A percentile compares a stretch with the other conserved stretches of the same genome.
phyloP scores from a whole-genome alignment of 768 basidiomycete genomes.

The Leccinum variicolor region DNA sequence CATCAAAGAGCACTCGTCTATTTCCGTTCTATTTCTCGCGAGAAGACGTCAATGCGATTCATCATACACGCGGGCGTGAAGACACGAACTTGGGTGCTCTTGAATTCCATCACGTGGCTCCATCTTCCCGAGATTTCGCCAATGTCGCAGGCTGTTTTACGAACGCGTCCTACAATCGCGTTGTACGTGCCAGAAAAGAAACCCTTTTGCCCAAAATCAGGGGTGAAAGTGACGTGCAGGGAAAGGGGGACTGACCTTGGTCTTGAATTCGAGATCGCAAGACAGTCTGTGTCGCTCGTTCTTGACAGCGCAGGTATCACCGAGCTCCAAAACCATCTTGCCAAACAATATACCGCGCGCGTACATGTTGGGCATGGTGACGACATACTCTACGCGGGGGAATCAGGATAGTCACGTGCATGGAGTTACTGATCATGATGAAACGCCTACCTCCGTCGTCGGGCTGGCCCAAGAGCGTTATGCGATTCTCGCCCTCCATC shows the following conservation, averaged over 20 bases:
- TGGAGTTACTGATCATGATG: neutral
- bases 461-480: conserved; percentile 75
- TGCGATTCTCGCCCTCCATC: conserved; percentile 95
- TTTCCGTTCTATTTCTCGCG: conserved; percentile 47
- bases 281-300: conserved; percentile 72
- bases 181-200: conserved; percentile 99
- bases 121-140: conserved; percentile 91
- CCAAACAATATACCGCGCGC: conserved; percentile 84
- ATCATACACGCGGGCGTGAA: neutral
- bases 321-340: conserved; percentile 95
- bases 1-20: conserved; percentile 84
- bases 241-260: conserved; percentile 57
- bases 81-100: conserved; percentile 54
- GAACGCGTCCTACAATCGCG: conserved; percentile 77
- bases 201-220: conserved; percentile 46
- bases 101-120: conserved; percentile 88
- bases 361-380: conserved; percentile 99
- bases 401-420: conserved; percentile 4
- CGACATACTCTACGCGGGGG: conserved; percentile 61
- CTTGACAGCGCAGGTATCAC: conserved; percentile 82
- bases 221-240: neutral
- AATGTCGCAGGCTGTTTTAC: conserved; percentile 56
- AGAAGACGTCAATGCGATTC: neutral
- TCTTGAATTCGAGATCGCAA: conserved; percentile 95
- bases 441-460: conserved; percentile 76